phyloP scores from a whole-genome alignment of 352 stramenopile species.

The Globisporangium orthogonon region DNA sequence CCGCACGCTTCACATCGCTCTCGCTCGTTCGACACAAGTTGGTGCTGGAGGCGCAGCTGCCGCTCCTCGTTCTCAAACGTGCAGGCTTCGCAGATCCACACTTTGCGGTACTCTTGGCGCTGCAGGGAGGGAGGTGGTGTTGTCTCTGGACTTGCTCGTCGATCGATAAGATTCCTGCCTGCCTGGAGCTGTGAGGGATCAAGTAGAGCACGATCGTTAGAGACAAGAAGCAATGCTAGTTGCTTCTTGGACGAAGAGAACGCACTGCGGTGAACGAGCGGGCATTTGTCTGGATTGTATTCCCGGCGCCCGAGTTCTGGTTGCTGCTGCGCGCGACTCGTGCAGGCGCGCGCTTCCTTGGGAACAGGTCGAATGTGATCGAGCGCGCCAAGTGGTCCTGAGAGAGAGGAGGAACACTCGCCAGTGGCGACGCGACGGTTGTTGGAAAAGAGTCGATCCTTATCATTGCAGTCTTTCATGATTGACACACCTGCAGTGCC shows the following conservation, averaged over 20 bases:
- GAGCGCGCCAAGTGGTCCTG: constrained; percentile 48
- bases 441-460: not conserved
- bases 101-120: constrained; percentile 29
- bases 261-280: not conserved
- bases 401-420: not conserved
- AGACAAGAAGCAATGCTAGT: not conserved
- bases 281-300: not conserved
- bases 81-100: constrained; percentile 78
- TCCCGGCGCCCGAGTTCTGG: not conserved
- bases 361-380: constrained; percentile 38
- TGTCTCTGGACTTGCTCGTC: not conserved
- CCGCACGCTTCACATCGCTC: constrained; percentile 47
- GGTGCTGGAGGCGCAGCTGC: constrained; percentile 6
- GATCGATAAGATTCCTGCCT: not conserved
- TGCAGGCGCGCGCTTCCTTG: constrained; percentile 1
- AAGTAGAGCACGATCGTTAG: not conserved
- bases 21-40: constrained; percentile 6
- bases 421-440: not conserved
- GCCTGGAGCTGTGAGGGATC: not conserved
- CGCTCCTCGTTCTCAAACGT: constrained; percentile 68
- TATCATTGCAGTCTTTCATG: too few species aligned
- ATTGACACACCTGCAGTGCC: constrained; percentile 40
- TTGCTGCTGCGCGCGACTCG: not conserved
- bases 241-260: not conserved
- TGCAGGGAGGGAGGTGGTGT: not conserved